These are phyloP conservation scores for Botrytis tulipae DNA, from an alignment of 2,329 filamentous ascomycete genomes.

Conservation along the genomic window DNA sequence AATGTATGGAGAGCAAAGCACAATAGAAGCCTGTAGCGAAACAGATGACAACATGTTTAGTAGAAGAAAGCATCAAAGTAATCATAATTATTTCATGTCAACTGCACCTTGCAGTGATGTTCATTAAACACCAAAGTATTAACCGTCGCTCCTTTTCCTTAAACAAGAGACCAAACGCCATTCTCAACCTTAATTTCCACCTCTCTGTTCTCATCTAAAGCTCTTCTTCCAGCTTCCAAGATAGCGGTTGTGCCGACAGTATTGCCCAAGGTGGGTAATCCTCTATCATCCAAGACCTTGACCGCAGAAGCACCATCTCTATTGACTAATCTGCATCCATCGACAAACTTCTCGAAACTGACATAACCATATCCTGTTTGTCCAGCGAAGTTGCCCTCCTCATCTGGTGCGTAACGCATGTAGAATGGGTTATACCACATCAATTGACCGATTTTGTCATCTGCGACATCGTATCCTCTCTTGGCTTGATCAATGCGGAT, in stretches of 20 bases:
- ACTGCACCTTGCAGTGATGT: constrained; percentile 1
- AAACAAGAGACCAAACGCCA: constrained; percentile 64
- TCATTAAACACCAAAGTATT: background rate
- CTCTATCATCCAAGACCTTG: constrained; percentile 74
- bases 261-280: constrained; percentile 81
- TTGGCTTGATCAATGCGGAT: constrained; percentile 90
- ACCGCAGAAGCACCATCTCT: constrained; percentile 72
- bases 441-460: constrained; percentile 67
- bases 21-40: background rate
- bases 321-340: constrained; percentile 74
- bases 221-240: constrained; percentile 79
- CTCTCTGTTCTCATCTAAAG: constrained; percentile 77
- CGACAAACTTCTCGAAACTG: constrained; percentile 93
- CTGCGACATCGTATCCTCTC: constrained; percentile 91
- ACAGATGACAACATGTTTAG: background rate
- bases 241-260: constrained; percentile 92
- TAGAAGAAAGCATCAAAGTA: background rate
- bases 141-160: background rate
- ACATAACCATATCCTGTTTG: constrained; percentile 92
- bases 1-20: background rate
- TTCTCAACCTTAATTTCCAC: constrained; percentile 69
- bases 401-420: constrained; percentile 91
- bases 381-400: constrained; percentile 90
- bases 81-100: background rate
- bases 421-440: constrained; percentile 94